These are phyloP conservation scores for Parmales sp. DNA, from an alignment of 108 stramenopile genomes.

Conservation along the genomic window DNA sequence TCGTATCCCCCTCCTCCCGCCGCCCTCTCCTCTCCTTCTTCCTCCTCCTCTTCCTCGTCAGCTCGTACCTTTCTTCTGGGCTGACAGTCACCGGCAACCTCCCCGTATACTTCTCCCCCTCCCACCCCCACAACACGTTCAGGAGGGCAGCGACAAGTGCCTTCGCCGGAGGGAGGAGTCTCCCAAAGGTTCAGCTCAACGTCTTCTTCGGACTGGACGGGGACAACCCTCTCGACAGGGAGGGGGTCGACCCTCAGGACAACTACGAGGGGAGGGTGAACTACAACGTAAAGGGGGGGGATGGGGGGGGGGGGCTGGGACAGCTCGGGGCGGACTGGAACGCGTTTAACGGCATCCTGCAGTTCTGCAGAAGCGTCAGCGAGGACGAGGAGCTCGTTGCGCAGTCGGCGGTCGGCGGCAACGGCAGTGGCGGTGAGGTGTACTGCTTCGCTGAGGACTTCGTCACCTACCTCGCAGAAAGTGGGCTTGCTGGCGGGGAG, in stretches of 20 bases:
- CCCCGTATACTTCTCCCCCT: neutral
- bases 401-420: no score
- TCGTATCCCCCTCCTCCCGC: no score
- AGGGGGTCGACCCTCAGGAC: neutral
- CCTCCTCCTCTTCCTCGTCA: neutral
- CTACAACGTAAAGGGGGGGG: no score
- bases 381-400: neutral
- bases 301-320: no score
- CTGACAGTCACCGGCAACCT: constrained; percentile 7
- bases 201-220: constrained; percentile 6
- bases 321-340: no score
- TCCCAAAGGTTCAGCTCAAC: neutral
- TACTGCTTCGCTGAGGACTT: constrained; percentile 11
- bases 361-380: neutral
- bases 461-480: neutral
- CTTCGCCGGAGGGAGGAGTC: neutral
- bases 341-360: neutral
- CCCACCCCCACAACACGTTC: neutral
- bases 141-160: neutral
- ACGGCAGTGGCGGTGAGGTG: neutral
- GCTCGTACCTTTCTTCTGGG: neutral
- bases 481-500: neutral
- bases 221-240: neutral
- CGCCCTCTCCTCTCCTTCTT: neutral
- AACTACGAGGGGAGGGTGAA: no score